A percentile compares a stretch with the other conserved stretches of the same genome.
These are phyloP conservation scores for Pseudotsuga menziesii DNA, from an alignment of 75 land plant species.

Conservation along the genomic window DNA sequence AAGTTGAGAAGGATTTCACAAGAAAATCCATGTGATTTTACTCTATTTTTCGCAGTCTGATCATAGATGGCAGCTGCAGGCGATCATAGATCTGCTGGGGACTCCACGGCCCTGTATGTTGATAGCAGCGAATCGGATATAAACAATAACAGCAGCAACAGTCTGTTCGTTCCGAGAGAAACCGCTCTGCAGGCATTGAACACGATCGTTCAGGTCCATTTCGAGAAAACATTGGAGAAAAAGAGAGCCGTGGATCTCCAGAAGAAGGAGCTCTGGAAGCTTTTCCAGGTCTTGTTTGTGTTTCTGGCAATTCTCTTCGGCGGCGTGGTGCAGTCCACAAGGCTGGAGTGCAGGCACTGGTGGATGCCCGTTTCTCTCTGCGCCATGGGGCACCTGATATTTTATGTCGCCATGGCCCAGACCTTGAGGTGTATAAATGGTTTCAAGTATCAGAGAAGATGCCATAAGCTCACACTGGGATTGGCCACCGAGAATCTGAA, in stretches of 20 bases:
- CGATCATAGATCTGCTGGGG: not conserved
- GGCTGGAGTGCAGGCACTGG: slow-evolving; percentile 70
- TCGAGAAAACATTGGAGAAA: slow-evolving; percentile 76
- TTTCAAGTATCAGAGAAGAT: slow-evolving; percentile 78
- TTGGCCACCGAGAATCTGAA: slow-evolving; percentile 66
- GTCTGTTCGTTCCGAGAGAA: slow-evolving; percentile 13
- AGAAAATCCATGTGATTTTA: too few species aligned
- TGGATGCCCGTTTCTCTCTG: slow-evolving; percentile 75
- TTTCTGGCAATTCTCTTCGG: slow-evolving; percentile 57
- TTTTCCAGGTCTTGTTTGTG: slow-evolving; percentile 68
- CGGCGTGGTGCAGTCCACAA: slow-evolving; percentile 27
- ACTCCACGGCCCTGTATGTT: not conserved
- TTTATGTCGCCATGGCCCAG: slow-evolving; percentile 78
- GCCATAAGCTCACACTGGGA: slow-evolving; percentile 82
- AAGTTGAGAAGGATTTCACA: too few species aligned
- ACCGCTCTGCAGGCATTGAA: slow-evolving; percentile 70
- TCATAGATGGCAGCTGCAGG: not conserved
- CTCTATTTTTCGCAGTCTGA: too few species aligned
- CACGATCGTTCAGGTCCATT: slow-evolving; percentile 67
- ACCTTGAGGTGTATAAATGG: slow-evolving; percentile 76
- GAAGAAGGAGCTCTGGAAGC: slow-evolving; percentile 69
- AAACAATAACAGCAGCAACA: not conserved
- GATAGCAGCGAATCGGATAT: not conserved
- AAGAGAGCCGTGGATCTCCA: slow-evolving; percentile 66
- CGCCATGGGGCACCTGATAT: slow-evolving; percentile 51